Base-by-base conservation (phyloP, 2,329 filamentous ascomycete genomes). In the Aspergillus neoniger region DNA sequence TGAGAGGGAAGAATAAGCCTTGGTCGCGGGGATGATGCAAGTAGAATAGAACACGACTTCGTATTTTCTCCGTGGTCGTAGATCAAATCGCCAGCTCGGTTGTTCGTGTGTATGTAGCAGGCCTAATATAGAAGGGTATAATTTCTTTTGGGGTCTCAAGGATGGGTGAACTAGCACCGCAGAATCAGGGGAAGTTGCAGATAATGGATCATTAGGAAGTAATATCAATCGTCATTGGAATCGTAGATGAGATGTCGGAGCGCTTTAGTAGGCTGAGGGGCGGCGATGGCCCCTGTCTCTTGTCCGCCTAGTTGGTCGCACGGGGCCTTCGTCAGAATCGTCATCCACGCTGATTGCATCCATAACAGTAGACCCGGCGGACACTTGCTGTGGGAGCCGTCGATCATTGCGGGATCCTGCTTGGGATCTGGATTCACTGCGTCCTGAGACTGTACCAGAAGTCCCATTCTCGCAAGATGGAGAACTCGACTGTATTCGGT, bases 261-360 rank as follows among this genome's bases (percentile, higher is more conserved):
- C 7, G 47, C 9, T 50, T 50, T 28, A 50, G 15, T n/a, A 30
- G 25, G 23, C 47, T 2, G 47, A 49, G 30, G 51, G 30, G 28
- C 60, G 41, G 47, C 58, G 58, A 55, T 60, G 63, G 38, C 63
- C 62, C 49, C 64, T 63, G 44, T 50, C 62, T 52, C 69, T 62
- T 49, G 58, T 54, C 64, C 69, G 67, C 54, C 67, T 69, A 14
- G 62, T 62, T 38, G 67, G 65, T 51, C 58, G 60, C 47, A 70
- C 64, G 17, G 68, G 69, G 2, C 64, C 69, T 55, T 73, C 70
- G 36, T 74, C 72, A 25, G 70, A 73, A 32, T 72, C 70, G 55
- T 70, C 68, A 17, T 72, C 68, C 7, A 71, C n/a, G 39, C 54
- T 56, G 32, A 74, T 72, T 15, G 70, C 69, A 58, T 69, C 65